A percentile compares a stretch with the other conserved stretches of the same genome.
Evolutionary conservation across 2,329 filamentous ascomycete species (phyloP).

Genomic region (Cercospora canescens): DNA sequence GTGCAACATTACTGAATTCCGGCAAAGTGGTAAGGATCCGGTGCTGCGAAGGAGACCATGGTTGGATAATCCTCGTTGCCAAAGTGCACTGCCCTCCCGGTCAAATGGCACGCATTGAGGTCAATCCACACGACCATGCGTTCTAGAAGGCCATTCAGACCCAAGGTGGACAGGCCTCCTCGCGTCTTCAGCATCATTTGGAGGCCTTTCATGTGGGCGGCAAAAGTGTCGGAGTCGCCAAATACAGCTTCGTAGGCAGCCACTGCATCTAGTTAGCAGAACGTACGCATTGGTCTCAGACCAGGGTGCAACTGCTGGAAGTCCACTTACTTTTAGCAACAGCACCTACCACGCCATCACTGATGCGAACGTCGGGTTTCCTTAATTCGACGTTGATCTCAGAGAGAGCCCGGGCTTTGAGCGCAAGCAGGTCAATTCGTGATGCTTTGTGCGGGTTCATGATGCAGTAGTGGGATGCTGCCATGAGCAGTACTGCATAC

Average conservation of each 20-base stretch:
- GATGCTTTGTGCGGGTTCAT: slow-evolving; percentile 26
- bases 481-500: slow-evolving; percentile 43
- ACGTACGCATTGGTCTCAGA: not conserved
- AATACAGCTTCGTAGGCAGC: slow-evolving; percentile 53
- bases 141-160: slow-evolving; percentile 36
- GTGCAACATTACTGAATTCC: slow-evolving; percentile 17
- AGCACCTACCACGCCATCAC: slow-evolving; percentile 48
- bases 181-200: slow-evolving; percentile 42
- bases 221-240: slow-evolving; percentile 42
- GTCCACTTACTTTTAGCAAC: slow-evolving; percentile 42
- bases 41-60: slow-evolving; percentile 23
- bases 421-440: slow-evolving; percentile 37
- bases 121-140: slow-evolving; percentile 39
- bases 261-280: not conserved
- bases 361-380: slow-evolving; percentile 28
- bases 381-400: slow-evolving; percentile 42
- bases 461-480: slow-evolving; percentile 42
- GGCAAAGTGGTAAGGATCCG: slow-evolving; percentile 28
- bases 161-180: slow-evolving; percentile 43
- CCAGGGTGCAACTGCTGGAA: too few species aligned
- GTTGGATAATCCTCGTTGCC: slow-evolving; percentile 24
- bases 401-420: slow-evolving; percentile 44
- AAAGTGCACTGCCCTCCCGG: slow-evolving; percentile 19
- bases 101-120: slow-evolving; percentile 26
- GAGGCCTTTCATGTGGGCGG: slow-evolving; percentile 48